A percentile compares a stretch with the other conserved stretches of the same genome.
These are phyloP conservation scores for Dinochytrium kinnereticum DNA, from an alignment of 371 early-diverging fungal species.

Conservation along the genomic window DNA sequence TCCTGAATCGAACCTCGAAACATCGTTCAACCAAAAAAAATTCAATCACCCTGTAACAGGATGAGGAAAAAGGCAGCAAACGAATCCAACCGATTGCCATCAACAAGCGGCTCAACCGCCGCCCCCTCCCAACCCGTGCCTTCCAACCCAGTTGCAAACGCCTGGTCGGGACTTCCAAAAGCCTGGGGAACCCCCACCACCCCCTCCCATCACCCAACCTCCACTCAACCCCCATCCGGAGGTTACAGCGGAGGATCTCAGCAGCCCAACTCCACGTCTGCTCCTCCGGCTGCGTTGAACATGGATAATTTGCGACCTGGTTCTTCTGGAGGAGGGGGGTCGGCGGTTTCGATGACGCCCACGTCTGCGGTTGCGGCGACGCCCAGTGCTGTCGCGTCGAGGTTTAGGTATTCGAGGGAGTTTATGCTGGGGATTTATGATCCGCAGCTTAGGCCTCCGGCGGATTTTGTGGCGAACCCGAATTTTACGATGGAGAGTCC, in stretches of 20 bases:
- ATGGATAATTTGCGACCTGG: background rate
- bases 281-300: background rate
- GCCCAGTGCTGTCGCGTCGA: background rate
- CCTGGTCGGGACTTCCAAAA: background rate
- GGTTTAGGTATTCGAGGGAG: constrained; percentile 43
- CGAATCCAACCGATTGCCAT: constrained; percentile 20
- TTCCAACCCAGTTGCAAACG: constrained; percentile 15
- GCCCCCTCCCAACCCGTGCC: constrained; percentile 22
- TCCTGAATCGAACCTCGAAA: background rate
- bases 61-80: constrained; percentile 43
- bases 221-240: background rate
- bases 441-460: constrained; percentile 35
- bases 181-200: constrained; percentile 14
- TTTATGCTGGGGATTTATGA: constrained; percentile 47
- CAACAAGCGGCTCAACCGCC: constrained; percentile 11
- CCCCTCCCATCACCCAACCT: background rate
- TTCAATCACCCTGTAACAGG: constrained; percentile 21
- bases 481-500: constrained; percentile 21
- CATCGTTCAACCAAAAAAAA: no score
- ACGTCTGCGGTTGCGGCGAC: background rate
- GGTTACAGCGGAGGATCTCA: background rate
- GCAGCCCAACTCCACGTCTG: background rate
- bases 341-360: background rate
- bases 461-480: constrained; percentile 37
- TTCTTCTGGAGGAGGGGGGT: background rate